A percentile compares a stretch with the other conserved stretches of the same genome.
phyloP scores from a whole-genome alignment of 1,284 basidiomycete species.

The Apiotrichum mycotoxinovorans region DNA sequence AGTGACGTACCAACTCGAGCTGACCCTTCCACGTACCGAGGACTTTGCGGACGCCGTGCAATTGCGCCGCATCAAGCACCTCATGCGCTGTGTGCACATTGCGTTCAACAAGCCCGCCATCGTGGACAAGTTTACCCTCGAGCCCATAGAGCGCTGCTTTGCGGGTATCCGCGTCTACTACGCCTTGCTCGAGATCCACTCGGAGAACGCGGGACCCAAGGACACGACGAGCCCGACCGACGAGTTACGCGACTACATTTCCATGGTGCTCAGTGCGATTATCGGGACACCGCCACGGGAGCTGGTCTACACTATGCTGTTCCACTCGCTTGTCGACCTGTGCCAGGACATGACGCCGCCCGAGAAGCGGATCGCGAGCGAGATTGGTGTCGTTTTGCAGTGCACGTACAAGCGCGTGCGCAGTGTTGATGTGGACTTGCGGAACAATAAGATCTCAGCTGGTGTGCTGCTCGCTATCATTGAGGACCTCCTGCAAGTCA shows the following conservation, averaged over 20 bases:
- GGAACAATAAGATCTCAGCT: constrained; percentile 73
- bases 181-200: constrained; percentile 16
- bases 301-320: constrained; percentile 79
- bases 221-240: constrained; percentile 57
- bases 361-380: constrained; percentile 73
- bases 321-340: constrained; percentile 79
- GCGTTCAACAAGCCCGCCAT: constrained; percentile 11
- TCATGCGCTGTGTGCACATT: constrained; percentile 69
- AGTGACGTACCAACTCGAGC: constrained; percentile 50
- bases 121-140: constrained; percentile 14
- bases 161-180: constrained; percentile 11
- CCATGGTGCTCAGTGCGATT: constrained; percentile 91
- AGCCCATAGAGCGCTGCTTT: constrained; percentile 15
- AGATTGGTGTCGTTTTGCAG: constrained; percentile 94
- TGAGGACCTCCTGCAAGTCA: constrained; percentile 87
- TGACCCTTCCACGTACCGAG: constrained; percentile 56
- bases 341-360: constrained; percentile 68
- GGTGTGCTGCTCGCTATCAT: constrained; percentile 88
- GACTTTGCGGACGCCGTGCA: constrained; percentile 69
- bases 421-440: constrained; percentile 86
- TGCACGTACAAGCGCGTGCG: constrained; percentile 98
- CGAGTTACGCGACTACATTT: constrained; percentile 90
- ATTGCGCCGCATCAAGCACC: constrained; percentile 83
- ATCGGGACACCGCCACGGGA: constrained; percentile 89
- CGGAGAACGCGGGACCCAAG: constrained; percentile 31